Evolutionary conservation across 177 flowering plant species (phyloP), one percentile per base, ranked within the genome.

Genomic region (Vitis hybrid): DNA sequence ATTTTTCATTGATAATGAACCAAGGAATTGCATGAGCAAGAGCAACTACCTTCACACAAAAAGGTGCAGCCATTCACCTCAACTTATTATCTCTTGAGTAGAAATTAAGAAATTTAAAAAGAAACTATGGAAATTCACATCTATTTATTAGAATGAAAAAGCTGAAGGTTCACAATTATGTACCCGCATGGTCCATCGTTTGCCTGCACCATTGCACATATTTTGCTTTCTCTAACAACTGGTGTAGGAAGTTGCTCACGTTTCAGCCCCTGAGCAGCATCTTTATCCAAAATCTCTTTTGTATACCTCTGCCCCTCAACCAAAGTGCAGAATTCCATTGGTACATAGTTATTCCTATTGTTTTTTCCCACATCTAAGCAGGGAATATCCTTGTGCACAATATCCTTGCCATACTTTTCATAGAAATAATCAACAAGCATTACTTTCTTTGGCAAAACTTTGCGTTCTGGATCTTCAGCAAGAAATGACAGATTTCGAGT

Each of bases 271-370:
- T 1, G 0, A 11, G 68, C 85, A n/a, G 71, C 70, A 9, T 77
- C 51, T 19, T 2, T 58, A 48, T 71, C 76, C 79, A 90, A 52
- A 7, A 23, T 0, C 54, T 91, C 98, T 77, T 86, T 91, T 3
- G 87, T 86, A 50, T 64, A 87, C 68, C 83, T 80, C 78, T 91
- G 96, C 14, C 94, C 96, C 81, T 86, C 91, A 62, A 72, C 81
- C 66, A 92, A 72, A 14, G 64, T 78, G 76, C 98, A 91, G 51
- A 88, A 87, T 74, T 92, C 98, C 89, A 91, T 86, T 0, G 98
- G 98, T 1, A 91, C 88, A 71, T 74, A 72, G 45, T 86, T 90
- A n/a, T 26, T 51, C 63, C 56, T 84, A 15, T 71, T 74, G 32
- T 52, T 68, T 74, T 73, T 89, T 32, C 92, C 83, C n/a, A 91